These are phyloP conservation scores for Quercus agrifolia DNA, from an alignment of 306 rosid species.

Conservation along the genomic window DNA sequence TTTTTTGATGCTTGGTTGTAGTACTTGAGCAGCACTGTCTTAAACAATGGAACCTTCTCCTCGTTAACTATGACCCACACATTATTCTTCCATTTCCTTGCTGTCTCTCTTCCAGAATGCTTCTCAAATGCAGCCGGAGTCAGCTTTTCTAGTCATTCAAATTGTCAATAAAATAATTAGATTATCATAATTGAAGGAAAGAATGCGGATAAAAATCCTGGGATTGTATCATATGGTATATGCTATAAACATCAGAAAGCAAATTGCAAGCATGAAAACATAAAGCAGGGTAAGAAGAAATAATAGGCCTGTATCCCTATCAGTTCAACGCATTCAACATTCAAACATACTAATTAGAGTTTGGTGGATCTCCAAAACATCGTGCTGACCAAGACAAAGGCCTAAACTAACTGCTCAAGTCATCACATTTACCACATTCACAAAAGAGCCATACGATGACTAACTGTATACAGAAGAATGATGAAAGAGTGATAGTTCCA, in stretches of 20 bases:
- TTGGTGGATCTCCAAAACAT: not conserved
- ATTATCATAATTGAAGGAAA: conserved; percentile 16
- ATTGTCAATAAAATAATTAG: conserved; percentile 3
- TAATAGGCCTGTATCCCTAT: not conserved
- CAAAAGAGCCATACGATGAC: conserved; percentile 3
- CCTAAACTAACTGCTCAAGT: not conserved
- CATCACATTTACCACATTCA: not conserved
- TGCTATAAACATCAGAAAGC: conserved; percentile 2
- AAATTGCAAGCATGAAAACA: conserved; percentile 8
- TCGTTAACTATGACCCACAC: conserved; percentile 88
- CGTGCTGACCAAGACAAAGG: not conserved
- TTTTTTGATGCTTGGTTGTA: conserved; percentile 66
- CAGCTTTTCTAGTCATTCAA: conserved; percentile 58
- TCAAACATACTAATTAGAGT: not conserved
- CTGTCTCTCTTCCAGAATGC: conserved; percentile 96
- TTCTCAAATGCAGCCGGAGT: conserved; percentile 95
- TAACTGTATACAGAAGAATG: not conserved
- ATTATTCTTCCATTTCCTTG: conserved; percentile 98
- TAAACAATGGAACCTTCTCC: conserved; percentile 81
- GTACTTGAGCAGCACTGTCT: conserved; percentile 91
- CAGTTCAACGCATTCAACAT: not conserved
- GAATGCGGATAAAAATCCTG: not conserved
- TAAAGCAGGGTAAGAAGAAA: conserved; percentile 7
- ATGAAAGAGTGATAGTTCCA: not conserved
- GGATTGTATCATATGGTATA: conserved; percentile 5